phyloP scores from a whole-genome alignment of 345 rosid genomes.

The Lumnitzera littorea region DNA sequence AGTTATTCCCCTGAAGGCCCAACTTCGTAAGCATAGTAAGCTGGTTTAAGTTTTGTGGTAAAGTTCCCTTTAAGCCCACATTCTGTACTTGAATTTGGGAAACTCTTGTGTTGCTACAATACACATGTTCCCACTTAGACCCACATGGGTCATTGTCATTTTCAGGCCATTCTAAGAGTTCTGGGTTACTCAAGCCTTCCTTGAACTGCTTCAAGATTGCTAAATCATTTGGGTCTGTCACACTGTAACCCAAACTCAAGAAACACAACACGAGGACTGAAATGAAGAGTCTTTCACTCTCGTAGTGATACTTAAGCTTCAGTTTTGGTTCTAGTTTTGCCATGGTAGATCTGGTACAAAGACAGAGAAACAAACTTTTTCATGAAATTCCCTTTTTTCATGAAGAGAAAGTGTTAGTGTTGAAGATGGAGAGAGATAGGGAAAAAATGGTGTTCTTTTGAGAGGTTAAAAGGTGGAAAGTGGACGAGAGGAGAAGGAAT shows the following conservation, averaged over 20 bases:
- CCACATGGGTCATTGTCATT: conserved; percentile 66
- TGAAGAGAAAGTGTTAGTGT: too few species aligned
- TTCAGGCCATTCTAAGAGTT: conserved; percentile 60
- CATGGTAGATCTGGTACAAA: too few species aligned
- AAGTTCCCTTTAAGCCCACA: conserved; percentile 50
- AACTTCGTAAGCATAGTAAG: conserved; percentile 41
- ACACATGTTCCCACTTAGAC: conserved; percentile 47
- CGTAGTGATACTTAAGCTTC: too few species aligned
- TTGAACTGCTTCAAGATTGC: conserved; percentile 47
- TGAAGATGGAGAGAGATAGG: too few species aligned
- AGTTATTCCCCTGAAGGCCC: conserved; percentile 58
- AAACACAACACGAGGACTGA: conserved; percentile 15
- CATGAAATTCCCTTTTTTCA: too few species aligned
- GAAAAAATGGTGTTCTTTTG: too few species aligned
- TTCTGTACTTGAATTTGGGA: conserved; percentile 56
- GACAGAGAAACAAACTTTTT: too few species aligned
- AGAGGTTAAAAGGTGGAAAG: too few species aligned
- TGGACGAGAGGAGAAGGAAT: too few species aligned
- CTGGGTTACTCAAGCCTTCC: conserved; percentile 58
- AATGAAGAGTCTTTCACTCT: conserved; percentile 12
- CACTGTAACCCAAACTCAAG: conserved; percentile 23
- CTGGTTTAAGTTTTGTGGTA: conserved; percentile 54
- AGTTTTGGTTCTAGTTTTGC: too few species aligned
- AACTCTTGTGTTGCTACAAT: conserved; percentile 40
- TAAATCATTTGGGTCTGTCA: conserved; percentile 44